Conservation (phyloP, 805 yeast species). For the Naumovozyma dairenensis region DNA sequence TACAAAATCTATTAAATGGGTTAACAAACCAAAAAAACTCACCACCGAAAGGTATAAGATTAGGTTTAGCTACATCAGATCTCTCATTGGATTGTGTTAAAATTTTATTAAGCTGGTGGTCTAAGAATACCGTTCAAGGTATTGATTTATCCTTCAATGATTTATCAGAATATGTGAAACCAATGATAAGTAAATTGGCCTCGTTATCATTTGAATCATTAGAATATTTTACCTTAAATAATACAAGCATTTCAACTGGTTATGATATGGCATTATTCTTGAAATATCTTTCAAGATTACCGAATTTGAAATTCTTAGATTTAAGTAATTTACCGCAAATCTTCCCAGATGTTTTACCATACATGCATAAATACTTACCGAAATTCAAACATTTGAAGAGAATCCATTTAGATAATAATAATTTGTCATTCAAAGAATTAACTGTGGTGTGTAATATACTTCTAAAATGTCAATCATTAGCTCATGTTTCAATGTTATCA, state of each 20-base stretch:
- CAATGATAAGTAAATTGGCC: slow-evolving; percentile 19
- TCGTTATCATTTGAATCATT: slow-evolving; percentile 21
- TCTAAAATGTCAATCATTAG: slow-evolving; percentile 58
- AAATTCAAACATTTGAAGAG: slow-evolving; percentile 52
- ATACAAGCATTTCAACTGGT: slow-evolving; percentile 47
- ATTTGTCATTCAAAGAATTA: slow-evolving; percentile 45
- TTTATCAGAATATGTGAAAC: slow-evolving; percentile 30
- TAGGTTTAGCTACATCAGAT: slow-evolving; percentile 73
- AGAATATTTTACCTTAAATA: slow-evolving; percentile 50
- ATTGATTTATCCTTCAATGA: slow-evolving; percentile 80
- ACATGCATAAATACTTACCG: slow-evolving; percentile 57
- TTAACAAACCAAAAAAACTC: slow-evolving; percentile 36
- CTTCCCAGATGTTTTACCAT: slow-evolving; percentile 51
- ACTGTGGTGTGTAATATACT: slow-evolving; percentile 57
- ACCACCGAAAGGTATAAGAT: slow-evolving; percentile 26
- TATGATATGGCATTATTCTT: slow-evolving; percentile 43
- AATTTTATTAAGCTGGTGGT: slow-evolving; percentile 49
- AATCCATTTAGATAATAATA: slow-evolving; percentile 62
- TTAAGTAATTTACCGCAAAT: slow-evolving; percentile 57
- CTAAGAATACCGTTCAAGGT: slow-evolving; percentile 38
- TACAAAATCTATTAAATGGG: slow-evolving; percentile 44
- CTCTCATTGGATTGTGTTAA: slow-evolving; percentile 48
- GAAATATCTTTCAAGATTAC: slow-evolving; percentile 41
- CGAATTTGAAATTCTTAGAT: slow-evolving; percentile 60
- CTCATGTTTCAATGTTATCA: slow-evolving; percentile 61